These are phyloP conservation scores for Talaromyces sp. DNA, from an alignment of 2,329 filamentous ascomycete species.

Conservation along the genomic window DNA sequence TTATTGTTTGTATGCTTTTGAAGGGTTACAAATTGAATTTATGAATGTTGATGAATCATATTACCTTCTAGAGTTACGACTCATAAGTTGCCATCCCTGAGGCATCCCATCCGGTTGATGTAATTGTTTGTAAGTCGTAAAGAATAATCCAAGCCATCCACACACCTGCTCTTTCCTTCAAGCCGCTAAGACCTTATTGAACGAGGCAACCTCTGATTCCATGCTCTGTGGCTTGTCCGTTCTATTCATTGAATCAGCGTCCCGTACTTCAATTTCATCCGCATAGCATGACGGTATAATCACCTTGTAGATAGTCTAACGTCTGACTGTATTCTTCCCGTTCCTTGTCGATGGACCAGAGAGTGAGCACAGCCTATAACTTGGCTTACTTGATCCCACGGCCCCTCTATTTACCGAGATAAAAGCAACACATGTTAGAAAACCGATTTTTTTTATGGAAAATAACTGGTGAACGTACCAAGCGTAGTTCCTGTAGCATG, in stretches of 20 bases:
- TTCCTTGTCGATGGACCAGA: conserved; percentile 67
- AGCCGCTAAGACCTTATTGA: conserved; percentile 47
- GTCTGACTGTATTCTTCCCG: conserved; percentile 77
- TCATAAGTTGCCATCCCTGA: background rate
- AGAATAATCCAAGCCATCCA: background rate
- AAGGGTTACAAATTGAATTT: background rate
- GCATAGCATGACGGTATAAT: conserved; percentile 16
- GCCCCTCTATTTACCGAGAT: conserved; percentile 60
- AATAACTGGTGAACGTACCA: conserved; percentile 50
- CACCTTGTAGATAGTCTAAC: conserved; percentile 75
- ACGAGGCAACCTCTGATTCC: conserved; percentile 65
- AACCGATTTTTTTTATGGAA: background rate
- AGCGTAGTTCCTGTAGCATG: conserved; percentile 86
- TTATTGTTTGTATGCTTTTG: background rate
- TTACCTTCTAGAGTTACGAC: background rate
- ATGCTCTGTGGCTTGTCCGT: conserved; percentile 78
- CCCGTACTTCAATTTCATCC: background rate
- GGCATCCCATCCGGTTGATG: background rate
- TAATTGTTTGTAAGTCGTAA: background rate
- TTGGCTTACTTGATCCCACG: conserved; percentile 78
- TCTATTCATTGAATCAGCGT: conserved; percentile 37
- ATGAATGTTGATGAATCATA: background rate
- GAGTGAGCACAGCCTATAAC: conserved; percentile 75
- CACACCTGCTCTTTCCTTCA: background rate
- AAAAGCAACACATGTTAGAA: background rate